These are phyloP conservation scores for Saccharum hybrid DNA, from an alignment of 202 grass and related monocot species.

Conservation along the genomic window DNA sequence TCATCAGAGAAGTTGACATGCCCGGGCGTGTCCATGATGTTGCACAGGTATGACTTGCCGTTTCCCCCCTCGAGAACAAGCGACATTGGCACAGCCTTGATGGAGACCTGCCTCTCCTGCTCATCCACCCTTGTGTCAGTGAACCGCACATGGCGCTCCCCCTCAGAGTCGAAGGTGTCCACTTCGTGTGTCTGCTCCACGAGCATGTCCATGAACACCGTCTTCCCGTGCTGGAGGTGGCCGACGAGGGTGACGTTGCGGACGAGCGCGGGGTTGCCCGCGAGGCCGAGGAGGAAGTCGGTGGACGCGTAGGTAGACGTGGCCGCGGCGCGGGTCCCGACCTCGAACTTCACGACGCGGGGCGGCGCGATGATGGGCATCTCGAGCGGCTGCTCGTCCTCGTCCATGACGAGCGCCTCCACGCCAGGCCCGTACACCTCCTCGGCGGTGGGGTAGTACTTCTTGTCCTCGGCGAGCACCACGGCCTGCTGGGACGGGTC, in stretches of 20 bases:
- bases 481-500: slow-evolving; percentile 65
- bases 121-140: slow-evolving; percentile 95
- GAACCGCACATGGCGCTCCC: slow-evolving; percentile 81
- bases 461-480: slow-evolving; percentile 98
- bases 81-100: slow-evolving; percentile 97
- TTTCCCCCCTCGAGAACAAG: slow-evolving; percentile 89
- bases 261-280: slow-evolving; percentile 80
- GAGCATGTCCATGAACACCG: slow-evolving; percentile 99
- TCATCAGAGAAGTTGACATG: slow-evolving; percentile 99
- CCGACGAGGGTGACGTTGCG: slow-evolving; percentile 84
- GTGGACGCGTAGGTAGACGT: slow-evolving; percentile 80
- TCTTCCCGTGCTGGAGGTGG: slow-evolving; percentile 97
- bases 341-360: slow-evolving; percentile 78
- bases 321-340: slow-evolving; percentile 64
- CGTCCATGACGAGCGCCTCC: slow-evolving; percentile 98
- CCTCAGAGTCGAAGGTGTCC: slow-evolving; percentile 77
- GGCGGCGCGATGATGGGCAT: slow-evolving; percentile 85
- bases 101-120: slow-evolving; percentile 94
- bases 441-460: slow-evolving; percentile 99
- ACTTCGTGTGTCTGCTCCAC: slow-evolving; percentile 98
- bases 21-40: slow-evolving; percentile 96
- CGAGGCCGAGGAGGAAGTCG: slow-evolving; percentile 94
- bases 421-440: slow-evolving; percentile 96
- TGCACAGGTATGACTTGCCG: slow-evolving; percentile 95
- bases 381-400: slow-evolving; percentile 94